Base-by-base conservation (phyloP, 805 yeast genomes). In the Peterozyma toletana region DNA sequence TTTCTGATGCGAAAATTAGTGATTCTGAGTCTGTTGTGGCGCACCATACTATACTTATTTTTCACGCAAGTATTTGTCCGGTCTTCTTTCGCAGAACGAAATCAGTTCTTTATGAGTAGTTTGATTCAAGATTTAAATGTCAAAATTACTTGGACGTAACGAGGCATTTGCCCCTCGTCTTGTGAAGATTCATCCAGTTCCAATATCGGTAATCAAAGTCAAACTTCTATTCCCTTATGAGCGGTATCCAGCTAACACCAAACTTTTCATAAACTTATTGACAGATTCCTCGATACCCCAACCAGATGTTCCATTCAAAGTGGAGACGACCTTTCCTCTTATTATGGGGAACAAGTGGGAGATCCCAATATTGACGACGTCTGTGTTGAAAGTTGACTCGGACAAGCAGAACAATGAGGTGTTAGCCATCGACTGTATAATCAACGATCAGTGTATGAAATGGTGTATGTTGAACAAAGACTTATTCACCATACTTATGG, bases 241-340 rank as follows among this genome's bases (percentile, higher is more conserved):
- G 47, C 44, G 41, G 17, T 43, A 45, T 47, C 53, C 56, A 18
- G 52, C 52, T 30, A 73, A 70, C 1, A 70, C 80, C 1, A 90
- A 90, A 53, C 74, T 86, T 9, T 90, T 90, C 58, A 70, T 90
- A 39, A 90, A 90, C 58, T 67, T 89, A 0, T 86, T 96, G 56
- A 75, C 80, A 17, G 81, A 82, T 53, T 55, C 62, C 1, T 67
- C 73, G 27, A 81, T 88, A 0, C 95, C 95, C 3, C 54, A 66
- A 21, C 95, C 96, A 0, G 48, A 53, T 1, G 47, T 49, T 18
- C 59, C 60, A 2, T 84, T 82, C 53, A 70, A 73, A 33, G 80
- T 88, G 3, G 71, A 66, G 34, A 59, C 66, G 2, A 78, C 86
- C 2, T 80, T 80, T 52, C 80, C 83, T 1, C 59, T 78, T 41